Evolutionary conservation across 2,329 filamentous ascomycete species (phyloP), one percentile per base, ranked within the genome.

Genomic region (Macroventuria anomochaeta): DNA sequence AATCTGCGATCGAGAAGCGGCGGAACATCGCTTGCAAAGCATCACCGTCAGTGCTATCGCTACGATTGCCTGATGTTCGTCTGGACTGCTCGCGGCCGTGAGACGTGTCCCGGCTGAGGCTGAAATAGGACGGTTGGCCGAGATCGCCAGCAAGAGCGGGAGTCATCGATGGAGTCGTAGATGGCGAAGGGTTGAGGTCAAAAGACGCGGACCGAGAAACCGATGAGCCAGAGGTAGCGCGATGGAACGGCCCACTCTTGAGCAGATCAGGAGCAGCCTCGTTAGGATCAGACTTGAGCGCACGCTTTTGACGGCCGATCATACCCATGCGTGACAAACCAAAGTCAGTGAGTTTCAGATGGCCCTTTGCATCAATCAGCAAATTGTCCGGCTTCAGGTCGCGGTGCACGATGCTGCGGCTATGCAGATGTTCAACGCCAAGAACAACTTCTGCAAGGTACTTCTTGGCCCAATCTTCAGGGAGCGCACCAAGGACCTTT

Each of bases 391-490:
- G 95, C 76, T 99, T 99, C 56, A 99, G 77, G 70, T 99, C 95
- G 67, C 95, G 89, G 76, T 99, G 96, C 37, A 99, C 93, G 71
- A 99, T 97, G 55, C 93, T 91, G 54, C 93, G 86, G 70, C 88
- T 91, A 76, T 99, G 95, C 39, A 99, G 81, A 79, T 99, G 93
- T 72, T 99, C 92, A 31, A 99, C 91, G 15, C 96, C 95, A n/a
- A 97, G 82, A 44, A 99, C 88, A 37, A 99, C 93, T 77, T 99
- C 95, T 3, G 91, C 95, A 32, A 97, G 83, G 71, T 99, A 99
- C 72, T 96, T 97, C 79, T 96, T 96, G 3, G 91, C 92, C 96
- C 96, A 99, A 63, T 97, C 93, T 77, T 99, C 96, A 0, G 93
- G 90, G 18, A 99, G 81, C 2, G 91, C 92, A 25, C 93, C 93